Evolutionary conservation across 306 rosid species (phyloP), one percentile per base, ranked within the genome.

Genomic region (Adenanthera pavonina): DNA sequence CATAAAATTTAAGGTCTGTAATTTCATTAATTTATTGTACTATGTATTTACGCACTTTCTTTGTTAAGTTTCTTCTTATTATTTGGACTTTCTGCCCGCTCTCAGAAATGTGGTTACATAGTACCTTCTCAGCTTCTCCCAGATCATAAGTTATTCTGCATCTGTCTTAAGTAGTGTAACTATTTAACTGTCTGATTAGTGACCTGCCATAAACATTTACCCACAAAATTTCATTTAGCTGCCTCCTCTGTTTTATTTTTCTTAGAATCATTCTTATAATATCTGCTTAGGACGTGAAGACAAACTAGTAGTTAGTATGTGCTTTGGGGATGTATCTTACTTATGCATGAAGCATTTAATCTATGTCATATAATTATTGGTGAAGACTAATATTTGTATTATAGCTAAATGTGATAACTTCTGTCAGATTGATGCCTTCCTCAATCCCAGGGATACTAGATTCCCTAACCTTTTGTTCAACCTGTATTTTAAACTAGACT

Each of bases 381-480:
- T 64, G 76, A 80, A 43, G 67, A 34, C 40, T 25, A 57, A 51
- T 72, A 44, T 30, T 80, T 72, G 67, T 79, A 54, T 40, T 17
- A 20, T 46, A 40, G 68, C 59, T 76, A 38, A 47, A 52, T 64
- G 34, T 52, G 75, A 60, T 76, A 25, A 76, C 11, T 54, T 54
- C 59, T 75, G 30, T 20, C 33, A 75, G 78, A 75, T 56, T 11
- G 59, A 20, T 34, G 3, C 38, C 60, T 71, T 70, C 75, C 82
- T 77, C 76, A 44, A 52, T 2, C 14, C 30, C 30, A 10, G 65
- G 15, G 36, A 59, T 59, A 19, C 10, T 59, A 35, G 25, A 9
- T 30, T 30, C 0, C 8, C 41, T 5, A 33, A 41, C 8, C 8
- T 61, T 12, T 33, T 61, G 43, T 61, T 61, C 68, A 33, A 13